Conservation (phyloP, 495 filamentous ascomycete genomes). For the Delitschia confertaspora region DNA sequence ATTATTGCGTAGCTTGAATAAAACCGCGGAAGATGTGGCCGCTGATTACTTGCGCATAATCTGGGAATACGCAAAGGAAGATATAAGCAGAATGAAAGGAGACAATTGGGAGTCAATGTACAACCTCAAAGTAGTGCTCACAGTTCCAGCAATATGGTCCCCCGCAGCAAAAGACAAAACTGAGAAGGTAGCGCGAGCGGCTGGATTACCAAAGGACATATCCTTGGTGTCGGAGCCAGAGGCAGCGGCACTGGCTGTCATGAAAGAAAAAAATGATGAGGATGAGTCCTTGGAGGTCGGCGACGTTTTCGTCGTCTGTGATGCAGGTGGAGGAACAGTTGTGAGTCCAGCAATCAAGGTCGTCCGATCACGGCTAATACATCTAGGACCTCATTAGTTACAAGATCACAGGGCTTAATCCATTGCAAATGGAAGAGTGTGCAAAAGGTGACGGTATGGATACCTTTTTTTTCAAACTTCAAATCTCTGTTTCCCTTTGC, state of each 20-base stretch:
- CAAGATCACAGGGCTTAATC: conserved; percentile 9
- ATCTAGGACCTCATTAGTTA: conserved; percentile 15
- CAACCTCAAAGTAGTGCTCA: conserved; percentile 11
- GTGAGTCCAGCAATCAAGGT: not conserved
- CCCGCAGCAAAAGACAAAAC: conserved; percentile 9
- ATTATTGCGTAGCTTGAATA: conserved; percentile 1
- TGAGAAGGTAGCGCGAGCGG: not conserved
- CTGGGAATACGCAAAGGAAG: conserved; percentile 9
- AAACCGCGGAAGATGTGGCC: conserved; percentile 14
- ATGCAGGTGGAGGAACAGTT: conserved; percentile 19
- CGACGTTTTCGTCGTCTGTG: conserved; percentile 17
- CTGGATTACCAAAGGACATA: conserved; percentile 5
- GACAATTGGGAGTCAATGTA: not conserved
- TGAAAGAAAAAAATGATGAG: conserved; percentile 4
- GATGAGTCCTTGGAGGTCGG: not conserved
- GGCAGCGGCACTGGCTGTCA: conserved; percentile 11
- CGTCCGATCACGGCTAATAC: not conserved
- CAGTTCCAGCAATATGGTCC: conserved; percentile 16
- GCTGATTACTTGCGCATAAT: conserved; percentile 15
- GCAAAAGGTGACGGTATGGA: conserved; percentile 9
- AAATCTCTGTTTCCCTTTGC: too few relatives aligned
- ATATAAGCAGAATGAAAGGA: conserved; percentile 4
- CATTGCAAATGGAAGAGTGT: conserved; percentile 13
- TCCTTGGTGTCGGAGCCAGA: conserved; percentile 15
- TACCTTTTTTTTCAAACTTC: too few relatives aligned